phyloP scores from a whole-genome alignment of 2,329 filamentous ascomycete genomes.

The Stemphylium vesicarium region DNA sequence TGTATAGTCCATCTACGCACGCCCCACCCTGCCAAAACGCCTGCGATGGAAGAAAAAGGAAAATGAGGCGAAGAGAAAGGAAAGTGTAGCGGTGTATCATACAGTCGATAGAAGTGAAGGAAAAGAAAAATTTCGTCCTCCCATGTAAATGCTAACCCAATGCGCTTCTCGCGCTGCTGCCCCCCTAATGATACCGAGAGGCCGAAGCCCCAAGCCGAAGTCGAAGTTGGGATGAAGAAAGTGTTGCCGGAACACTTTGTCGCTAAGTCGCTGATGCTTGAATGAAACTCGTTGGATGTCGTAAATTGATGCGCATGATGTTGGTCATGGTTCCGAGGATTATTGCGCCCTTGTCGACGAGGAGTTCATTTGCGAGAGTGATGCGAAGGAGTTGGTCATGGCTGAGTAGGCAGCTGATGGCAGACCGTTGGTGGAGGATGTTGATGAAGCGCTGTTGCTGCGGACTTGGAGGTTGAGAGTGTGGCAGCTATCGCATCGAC shows the following conservation, averaged over 20 bases:
- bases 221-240: constrained; percentile 2
- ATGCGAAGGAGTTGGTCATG: constrained; percentile 50
- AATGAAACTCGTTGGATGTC: constrained; percentile 25
- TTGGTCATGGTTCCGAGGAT: neutral
- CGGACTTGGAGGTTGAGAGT: constrained; percentile 49
- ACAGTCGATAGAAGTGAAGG: neutral
- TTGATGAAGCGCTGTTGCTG: constrained; percentile 41
- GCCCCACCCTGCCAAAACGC: constrained; percentile 6
- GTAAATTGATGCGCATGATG: constrained; percentile 12
- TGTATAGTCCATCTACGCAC: constrained; percentile 2
- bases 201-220: neutral
- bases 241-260: constrained; percentile 23
- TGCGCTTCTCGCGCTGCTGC: neutral
- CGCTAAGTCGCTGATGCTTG: constrained; percentile 29
- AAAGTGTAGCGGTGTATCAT: constrained; percentile 1
- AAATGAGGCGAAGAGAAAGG: neutral
- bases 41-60: constrained; percentile 3
- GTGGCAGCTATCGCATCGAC: constrained; percentile 49
- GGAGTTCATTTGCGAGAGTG: constrained; percentile 41
- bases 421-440: constrained; percentile 36
- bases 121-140: neutral
- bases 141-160: constrained; percentile 16
- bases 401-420: constrained; percentile 45
- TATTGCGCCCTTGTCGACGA: constrained; percentile 36
- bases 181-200: neutral